phyloP scores from a whole-genome alignment of 163 green algal species.

The Chlamydomonas reinhardtii region DNA sequence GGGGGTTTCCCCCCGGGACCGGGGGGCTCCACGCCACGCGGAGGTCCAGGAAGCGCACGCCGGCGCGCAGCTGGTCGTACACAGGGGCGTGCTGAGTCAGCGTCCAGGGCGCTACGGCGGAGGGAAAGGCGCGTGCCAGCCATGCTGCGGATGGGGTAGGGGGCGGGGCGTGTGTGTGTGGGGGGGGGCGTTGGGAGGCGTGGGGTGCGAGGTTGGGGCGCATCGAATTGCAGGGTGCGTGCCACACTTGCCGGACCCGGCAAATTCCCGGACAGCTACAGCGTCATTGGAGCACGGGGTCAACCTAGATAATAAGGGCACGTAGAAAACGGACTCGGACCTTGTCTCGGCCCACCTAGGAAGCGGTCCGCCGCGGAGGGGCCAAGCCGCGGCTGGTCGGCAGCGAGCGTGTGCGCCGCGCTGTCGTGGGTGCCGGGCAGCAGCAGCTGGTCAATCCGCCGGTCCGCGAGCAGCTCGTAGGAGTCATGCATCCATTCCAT shows the following conservation, averaged over 20 bases:
- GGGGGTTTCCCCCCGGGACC: too few relatives aligned
- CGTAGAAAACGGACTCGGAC: too few relatives aligned
- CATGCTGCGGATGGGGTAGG: neutral
- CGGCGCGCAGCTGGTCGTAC: neutral
- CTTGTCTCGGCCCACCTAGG: neutral
- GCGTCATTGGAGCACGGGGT: too few relatives aligned
- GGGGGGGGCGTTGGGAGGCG: too few relatives aligned
- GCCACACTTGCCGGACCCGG: too few relatives aligned
- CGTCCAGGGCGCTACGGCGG: neutral
- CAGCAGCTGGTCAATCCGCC: neutral
- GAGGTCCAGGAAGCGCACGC: conserved; percentile 25
- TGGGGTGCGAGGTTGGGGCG: too few relatives aligned
- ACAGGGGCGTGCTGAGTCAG: neutral
- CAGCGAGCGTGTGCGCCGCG: conserved; percentile 4
- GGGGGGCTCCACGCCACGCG: conserved; percentile 6
- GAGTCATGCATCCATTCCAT: conserved; percentile 41
- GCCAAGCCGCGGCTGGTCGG: neutral
- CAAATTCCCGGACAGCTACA: too few relatives aligned
- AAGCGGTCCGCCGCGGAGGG: neutral
- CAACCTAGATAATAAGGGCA: too few relatives aligned
- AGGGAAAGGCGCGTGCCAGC: neutral
- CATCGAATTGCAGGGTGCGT: too few relatives aligned
- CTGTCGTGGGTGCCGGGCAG: conserved; percentile 35
- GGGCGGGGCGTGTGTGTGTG: too few relatives aligned
- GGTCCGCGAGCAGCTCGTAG: neutral